Percentiles rank a stretch among this genome's conserved stretches.
These are phyloP conservation scores for Colletotrichum neosansevieriae DNA, from an alignment of 2,329 filamentous ascomycete species.

Conservation along the genomic window DNA sequence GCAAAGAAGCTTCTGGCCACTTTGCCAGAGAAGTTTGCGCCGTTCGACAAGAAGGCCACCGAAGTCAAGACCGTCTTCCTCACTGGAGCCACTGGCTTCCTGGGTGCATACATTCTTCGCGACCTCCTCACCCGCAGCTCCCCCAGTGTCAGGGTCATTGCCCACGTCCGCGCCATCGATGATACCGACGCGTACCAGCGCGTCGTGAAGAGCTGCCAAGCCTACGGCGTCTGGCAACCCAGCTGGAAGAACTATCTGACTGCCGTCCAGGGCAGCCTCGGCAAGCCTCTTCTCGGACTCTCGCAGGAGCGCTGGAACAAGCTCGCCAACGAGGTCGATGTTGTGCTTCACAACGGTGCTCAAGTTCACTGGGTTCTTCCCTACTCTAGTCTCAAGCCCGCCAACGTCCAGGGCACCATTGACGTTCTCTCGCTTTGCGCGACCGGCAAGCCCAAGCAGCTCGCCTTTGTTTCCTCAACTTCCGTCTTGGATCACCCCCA, in stretches of 20 bases:
- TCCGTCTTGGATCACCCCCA: slow-evolving; percentile 84
- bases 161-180: slow-evolving; percentile 21
- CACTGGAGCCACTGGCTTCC: slow-evolving; percentile 90
- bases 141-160: slow-evolving; percentile 50
- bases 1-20: slow-evolving; percentile 62
- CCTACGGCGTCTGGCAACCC: slow-evolving; percentile 82
- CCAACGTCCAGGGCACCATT: slow-evolving; percentile 86
- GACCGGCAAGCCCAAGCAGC: slow-evolving; percentile 81
- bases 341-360: slow-evolving; percentile 86
- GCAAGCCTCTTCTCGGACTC: slow-evolving; percentile 80
- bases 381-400: slow-evolving; percentile 77
- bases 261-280: slow-evolving; percentile 79
- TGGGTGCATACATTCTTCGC: slow-evolving; percentile 83
- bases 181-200: slow-evolving; percentile 7
- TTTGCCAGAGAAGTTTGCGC: slow-evolving; percentile 55
- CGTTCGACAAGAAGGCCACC: slow-evolving; percentile 21
- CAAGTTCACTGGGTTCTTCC: slow-evolving; percentile 84
- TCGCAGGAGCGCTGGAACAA: slow-evolving; percentile 72
- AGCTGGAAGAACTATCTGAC: slow-evolving; percentile 75
- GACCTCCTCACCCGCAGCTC: slow-evolving; percentile 79
- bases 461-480: slow-evolving; percentile 87
- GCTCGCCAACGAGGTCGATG: slow-evolving; percentile 75
- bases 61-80: slow-evolving; percentile 74
- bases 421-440: slow-evolving; percentile 81
- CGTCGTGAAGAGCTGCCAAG: slow-evolving; percentile 17